phyloP scores from a whole-genome alignment of 225 moss, liverwort and hornwort genomes.

The Takakia lepidozioides region DNA sequence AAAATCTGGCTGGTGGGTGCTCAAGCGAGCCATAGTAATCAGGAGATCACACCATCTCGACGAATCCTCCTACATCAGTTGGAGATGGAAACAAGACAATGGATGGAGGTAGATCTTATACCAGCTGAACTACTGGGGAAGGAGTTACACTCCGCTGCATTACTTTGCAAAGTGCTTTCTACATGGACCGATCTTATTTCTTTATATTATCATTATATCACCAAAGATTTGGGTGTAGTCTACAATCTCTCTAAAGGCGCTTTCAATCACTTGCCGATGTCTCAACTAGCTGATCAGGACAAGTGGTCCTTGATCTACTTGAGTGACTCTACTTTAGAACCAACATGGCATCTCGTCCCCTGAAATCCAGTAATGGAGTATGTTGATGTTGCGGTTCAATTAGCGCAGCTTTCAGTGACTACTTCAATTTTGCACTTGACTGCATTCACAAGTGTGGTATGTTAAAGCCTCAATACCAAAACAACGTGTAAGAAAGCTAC shows the following conservation, averaged over 20 bases:
- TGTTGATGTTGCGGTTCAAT: too few relatives aligned
- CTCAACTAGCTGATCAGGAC: slow-evolving; percentile 9
- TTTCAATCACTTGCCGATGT: slow-evolving; percentile 27
- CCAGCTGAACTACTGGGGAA: slow-evolving; percentile 21
- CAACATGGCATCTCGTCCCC: slow-evolving; percentile 29
- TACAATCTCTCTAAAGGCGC: slow-evolving; percentile 31
- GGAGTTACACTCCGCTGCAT: slow-evolving; percentile 24
- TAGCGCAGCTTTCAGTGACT: too few relatives aligned
- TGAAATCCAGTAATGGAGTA: too few relatives aligned
- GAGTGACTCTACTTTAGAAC: slow-evolving; percentile 40
- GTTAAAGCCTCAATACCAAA: too few relatives aligned
- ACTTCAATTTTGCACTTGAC: too few relatives aligned
- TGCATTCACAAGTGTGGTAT: too few relatives aligned
- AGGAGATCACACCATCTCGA: slow-evolving; percentile 28
- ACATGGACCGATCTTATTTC: slow-evolving; percentile 34
- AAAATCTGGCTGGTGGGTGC: slow-evolving; percentile 35
- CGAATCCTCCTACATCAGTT: slow-evolving; percentile 28
- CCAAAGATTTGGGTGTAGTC: slow-evolving; percentile 29
- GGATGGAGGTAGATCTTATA: slow-evolving; percentile 19
- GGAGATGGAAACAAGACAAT: slow-evolving; percentile 16
- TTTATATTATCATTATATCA: too few relatives aligned
- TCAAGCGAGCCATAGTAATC: slow-evolving; percentile 25
- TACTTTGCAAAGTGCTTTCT: slow-evolving; percentile 45
- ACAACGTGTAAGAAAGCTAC: too few relatives aligned
- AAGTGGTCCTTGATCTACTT: slow-evolving; percentile 45